Evolutionary conservation across 768 basidiomycete species (phyloP), one percentile per base, ranked within the genome.

Genomic region (Leccinum variicolor): DNA sequence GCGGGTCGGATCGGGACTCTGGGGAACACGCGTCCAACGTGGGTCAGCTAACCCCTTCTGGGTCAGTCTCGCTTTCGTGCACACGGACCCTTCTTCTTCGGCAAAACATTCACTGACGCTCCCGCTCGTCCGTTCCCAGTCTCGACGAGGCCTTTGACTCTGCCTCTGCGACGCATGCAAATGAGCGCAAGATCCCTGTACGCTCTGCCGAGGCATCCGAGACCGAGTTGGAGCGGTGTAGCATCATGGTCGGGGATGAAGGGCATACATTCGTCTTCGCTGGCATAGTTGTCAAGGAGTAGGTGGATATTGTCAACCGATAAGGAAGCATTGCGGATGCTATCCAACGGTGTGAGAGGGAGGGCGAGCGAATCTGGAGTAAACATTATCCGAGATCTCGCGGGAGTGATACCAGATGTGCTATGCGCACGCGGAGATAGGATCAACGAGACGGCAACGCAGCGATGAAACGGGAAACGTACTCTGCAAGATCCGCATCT

Each of bases 401-500:
- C 64, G 63, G 6, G 66, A 62, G n/a, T 72, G 66, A 34, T 64
- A 56, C 14, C 69, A 60, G 63, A 33, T 15, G 59, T 55, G 26
- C 72, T 72, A 41, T 51, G 23, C 29, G 29, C 49, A 60, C 19
- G 47, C 50, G 51, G 8, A 33, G 31, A 29, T 25, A 25, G 3
- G 7, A 43, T 71, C 8, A 66, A 46, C 9, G 34, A 4, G 26
- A 25, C 39, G 23, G 29, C 57, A 26, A 41, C 13, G 53, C 50
- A 41, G 31, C n/a, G 19, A 58, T 34, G 14, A 7, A 25, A 43
- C 17, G n/a, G 3, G 25, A 14, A 17, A 77, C 84, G 48, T 61
- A 89, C 88, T 67, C 68, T 39, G 79, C 77, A 47, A 90, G 73
- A 69, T 88, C 85, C 9, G 72, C 75, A 45, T 86, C 81, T n/a